Evolutionary conservation across 2,329 filamentous ascomycete genomes (phyloP).

Genomic region (Fusarium beomiforme): DNA sequence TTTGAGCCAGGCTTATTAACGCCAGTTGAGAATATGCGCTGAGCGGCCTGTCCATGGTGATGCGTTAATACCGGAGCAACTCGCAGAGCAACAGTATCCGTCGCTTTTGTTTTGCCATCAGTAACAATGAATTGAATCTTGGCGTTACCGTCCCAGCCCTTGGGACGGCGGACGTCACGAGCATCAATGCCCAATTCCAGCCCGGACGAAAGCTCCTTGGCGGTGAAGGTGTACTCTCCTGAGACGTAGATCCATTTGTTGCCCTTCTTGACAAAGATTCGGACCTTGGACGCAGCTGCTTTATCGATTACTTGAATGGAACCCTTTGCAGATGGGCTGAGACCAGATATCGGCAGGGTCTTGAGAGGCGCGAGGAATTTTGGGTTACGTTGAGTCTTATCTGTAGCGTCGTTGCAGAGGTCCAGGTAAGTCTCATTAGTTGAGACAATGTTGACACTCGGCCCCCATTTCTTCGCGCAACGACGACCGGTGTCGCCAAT

Average conservation of each 20-base stretch:
- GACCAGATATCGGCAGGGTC: constrained; percentile 40
- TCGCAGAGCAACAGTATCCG: constrained; percentile 45
- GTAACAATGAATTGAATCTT: constrained; percentile 45
- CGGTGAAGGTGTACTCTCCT: constrained; percentile 40
- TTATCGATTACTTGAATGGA: constrained; percentile 18
- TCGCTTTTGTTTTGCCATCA: constrained; percentile 24
- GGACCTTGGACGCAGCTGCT: constrained; percentile 34
- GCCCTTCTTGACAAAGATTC: constrained; percentile 42
- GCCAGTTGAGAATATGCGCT: constrained; percentile 33
- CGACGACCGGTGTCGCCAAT: constrained; percentile 48
- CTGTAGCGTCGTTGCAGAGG: constrained; percentile 49
- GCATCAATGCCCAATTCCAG: constrained; percentile 49
- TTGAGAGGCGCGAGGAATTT: constrained; percentile 46
- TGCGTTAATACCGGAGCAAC: constrained; percentile 51
- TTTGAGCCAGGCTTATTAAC: neutral
- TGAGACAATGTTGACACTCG: neutral
- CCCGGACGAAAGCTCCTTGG: constrained; percentile 42
- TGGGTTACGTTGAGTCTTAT: constrained; percentile 45
- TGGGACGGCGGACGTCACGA: constrained; percentile 41
- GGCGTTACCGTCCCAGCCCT: constrained; percentile 43
- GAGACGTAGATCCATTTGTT: constrained; percentile 42
- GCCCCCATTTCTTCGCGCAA: constrained; percentile 39
- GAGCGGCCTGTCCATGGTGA: constrained; percentile 47
- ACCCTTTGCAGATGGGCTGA: constrained; percentile 30
- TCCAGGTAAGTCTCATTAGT: constrained; percentile 39